Conservation (phyloP, 176 grass and related monocot species). For the Musa itinerans region DNA sequence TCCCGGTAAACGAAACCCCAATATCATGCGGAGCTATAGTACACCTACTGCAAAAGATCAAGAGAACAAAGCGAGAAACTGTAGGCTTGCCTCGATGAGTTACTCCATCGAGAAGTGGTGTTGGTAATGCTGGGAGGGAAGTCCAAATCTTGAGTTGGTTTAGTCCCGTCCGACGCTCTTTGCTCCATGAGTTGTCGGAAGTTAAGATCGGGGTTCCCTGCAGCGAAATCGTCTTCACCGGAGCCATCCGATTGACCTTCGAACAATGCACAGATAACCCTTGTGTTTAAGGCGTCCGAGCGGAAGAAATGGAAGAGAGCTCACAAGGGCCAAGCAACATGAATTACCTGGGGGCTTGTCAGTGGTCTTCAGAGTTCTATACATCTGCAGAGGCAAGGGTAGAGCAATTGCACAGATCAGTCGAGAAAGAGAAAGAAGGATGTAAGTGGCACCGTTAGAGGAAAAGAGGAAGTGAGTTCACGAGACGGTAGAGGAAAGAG, state of each 20-base stretch:
- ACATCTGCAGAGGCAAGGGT: slow-evolving; percentile 40
- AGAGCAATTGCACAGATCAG: neutral
- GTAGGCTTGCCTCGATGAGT: slow-evolving; percentile 52
- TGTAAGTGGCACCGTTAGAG: neutral
- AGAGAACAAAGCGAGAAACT: too few species aligned
- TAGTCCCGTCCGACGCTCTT: slow-evolving; percentile 27
- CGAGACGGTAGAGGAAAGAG: neutral
- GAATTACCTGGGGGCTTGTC: slow-evolving; percentile 89
- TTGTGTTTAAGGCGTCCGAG: neutral
- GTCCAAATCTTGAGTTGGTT: slow-evolving; percentile 39
- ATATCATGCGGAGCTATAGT: slow-evolving; percentile 22
- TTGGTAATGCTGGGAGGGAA: slow-evolving; percentile 40
- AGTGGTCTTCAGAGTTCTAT: slow-evolving; percentile 97
- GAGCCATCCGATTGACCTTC: slow-evolving; percentile 58
- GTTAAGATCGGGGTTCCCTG: slow-evolving; percentile 26
- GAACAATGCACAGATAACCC: neutral
- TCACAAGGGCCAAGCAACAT: slow-evolving; percentile 10
- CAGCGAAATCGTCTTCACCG: slow-evolving; percentile 74
- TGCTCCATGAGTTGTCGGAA: slow-evolving; percentile 35
- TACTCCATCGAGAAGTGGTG: slow-evolving; percentile 65
- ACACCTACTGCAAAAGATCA: slow-evolving; percentile 7
- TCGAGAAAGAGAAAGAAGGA: slow-evolving; percentile 9
- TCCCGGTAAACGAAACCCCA: slow-evolving; percentile 15
- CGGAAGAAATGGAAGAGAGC: neutral
- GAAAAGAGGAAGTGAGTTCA: neutral